Conservation (phyloP, 176 grass and related monocot species). For the Carex myosuroides region DNA sequence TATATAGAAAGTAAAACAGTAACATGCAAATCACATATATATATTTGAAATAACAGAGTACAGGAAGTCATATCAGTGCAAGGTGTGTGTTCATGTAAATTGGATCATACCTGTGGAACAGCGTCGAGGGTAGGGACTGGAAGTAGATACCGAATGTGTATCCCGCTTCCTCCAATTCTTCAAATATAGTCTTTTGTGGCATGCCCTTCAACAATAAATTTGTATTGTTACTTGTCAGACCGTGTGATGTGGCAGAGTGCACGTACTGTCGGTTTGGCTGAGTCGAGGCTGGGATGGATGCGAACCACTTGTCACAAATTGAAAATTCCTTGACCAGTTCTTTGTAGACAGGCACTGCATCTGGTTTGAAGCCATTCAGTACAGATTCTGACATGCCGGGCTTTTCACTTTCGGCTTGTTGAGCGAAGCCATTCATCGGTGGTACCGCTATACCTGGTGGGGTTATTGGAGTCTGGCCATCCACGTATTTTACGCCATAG, state of each 20-base stretch:
- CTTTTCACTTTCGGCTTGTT: conserved; percentile 67
- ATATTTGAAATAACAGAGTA: background rate
- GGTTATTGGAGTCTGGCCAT: conserved; percentile 48
- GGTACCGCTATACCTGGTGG: conserved; percentile 24
- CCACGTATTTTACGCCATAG: conserved; percentile 48
- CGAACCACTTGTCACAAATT: conserved; percentile 72
- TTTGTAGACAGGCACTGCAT: conserved; percentile 71
- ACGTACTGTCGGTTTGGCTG: conserved; percentile 76
- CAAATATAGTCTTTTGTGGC: conserved; percentile 76
- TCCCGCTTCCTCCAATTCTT: conserved; percentile 54
- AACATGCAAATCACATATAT: background rate
- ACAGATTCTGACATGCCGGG: conserved; percentile 53
- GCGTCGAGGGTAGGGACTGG: conserved; percentile 59
- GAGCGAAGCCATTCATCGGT: conserved; percentile 73
- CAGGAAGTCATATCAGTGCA: background rate
- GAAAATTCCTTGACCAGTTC: conserved; percentile 49
- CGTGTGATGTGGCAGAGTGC: conserved; percentile 74
- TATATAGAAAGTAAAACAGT: background rate
- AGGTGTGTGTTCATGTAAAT: background rate
- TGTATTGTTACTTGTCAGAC: conserved; percentile 56
- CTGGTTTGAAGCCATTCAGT: conserved; percentile 67
- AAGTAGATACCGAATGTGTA: conserved; percentile 72
- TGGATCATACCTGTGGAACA: conserved; percentile 46
- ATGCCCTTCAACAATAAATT: conserved; percentile 32
- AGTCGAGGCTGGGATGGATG: conserved; percentile 72